Evolutionary conservation across 257 asterid genomes (phyloP).

Genomic region (Solanum rostratum): DNA sequence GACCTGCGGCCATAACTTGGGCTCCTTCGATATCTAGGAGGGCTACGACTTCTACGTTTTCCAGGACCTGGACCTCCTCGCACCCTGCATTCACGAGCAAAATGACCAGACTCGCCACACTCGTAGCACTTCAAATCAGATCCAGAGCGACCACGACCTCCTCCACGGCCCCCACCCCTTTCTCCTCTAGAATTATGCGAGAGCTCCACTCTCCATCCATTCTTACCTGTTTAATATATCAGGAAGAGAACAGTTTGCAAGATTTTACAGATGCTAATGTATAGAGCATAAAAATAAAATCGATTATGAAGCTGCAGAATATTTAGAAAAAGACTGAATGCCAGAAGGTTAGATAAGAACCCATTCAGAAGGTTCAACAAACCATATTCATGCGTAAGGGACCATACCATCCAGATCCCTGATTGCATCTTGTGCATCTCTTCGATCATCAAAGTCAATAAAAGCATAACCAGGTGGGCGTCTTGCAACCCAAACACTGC

Average conservation of each 20-base stretch:
- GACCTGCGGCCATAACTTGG: constrained; percentile 95
- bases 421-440: constrained; percentile 94
- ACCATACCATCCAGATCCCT: constrained; percentile 64
- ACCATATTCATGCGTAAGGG: background rate
- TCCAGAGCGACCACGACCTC: constrained; percentile 71
- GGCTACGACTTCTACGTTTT: constrained; percentile 93
- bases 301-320: background rate
- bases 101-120: constrained; percentile 96
- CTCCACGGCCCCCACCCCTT: constrained; percentile 53
- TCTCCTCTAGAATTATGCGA: constrained; percentile 87
- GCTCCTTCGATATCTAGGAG: constrained; percentile 73
- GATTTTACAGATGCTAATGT: background rate
- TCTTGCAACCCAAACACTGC: constrained; percentile 98
- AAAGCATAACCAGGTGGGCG: constrained; percentile 97
- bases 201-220: constrained; percentile 97
- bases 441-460: constrained; percentile 79
- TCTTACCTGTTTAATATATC: constrained; percentile 44
- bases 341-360: background rate
- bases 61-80: constrained; percentile 53
- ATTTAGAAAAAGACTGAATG: background rate
- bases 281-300: background rate
- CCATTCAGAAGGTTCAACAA: background rate
- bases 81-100: constrained; percentile 82
- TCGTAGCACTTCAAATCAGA: constrained; percentile 90
- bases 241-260: background rate